These are phyloP conservation scores for Pseudogymnoascus sp. DNA, from an alignment of 2,329 filamentous ascomycete species.

Conservation along the genomic window DNA sequence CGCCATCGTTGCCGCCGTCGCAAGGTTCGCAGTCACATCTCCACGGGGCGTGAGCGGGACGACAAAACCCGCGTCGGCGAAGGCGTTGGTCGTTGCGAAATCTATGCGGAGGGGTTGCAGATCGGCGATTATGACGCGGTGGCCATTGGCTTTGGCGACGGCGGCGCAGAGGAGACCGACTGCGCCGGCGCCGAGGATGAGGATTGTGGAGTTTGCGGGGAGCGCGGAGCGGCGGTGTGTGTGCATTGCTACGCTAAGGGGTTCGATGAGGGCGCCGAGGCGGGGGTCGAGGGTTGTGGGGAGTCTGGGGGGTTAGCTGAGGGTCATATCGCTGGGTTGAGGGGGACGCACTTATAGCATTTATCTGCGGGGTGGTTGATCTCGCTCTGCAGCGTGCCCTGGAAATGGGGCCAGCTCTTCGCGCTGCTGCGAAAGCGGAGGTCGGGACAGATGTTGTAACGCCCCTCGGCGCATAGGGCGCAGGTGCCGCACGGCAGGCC, in stretches of 20 bases:
- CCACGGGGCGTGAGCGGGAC: constrained; percentile 56
- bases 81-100: constrained; percentile 66
- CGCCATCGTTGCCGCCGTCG: constrained; percentile 41
- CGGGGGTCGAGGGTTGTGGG: constrained; percentile 69
- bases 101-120: constrained; percentile 72
- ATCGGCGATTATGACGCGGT: constrained; percentile 74
- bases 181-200: constrained; percentile 80
- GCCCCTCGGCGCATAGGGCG: constrained; percentile 67
- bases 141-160: constrained; percentile 76
- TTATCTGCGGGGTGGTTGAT: constrained; percentile 81
- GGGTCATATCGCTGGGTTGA: neutral
- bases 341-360: constrained; percentile 59
- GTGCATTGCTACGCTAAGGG: constrained; percentile 78
- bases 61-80: constrained; percentile 59
- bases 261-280: constrained; percentile 87
- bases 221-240: constrained; percentile 68
- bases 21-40: constrained; percentile 66
- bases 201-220: constrained; percentile 65
- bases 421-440: constrained; percentile 84
- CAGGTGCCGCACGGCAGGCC: constrained; percentile 80
- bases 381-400: constrained; percentile 84
- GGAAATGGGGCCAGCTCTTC: constrained; percentile 57
- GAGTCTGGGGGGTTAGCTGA: constrained; percentile 34
- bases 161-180: constrained; percentile 83
- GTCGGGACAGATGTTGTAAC: constrained; percentile 81